These are phyloP conservation scores for Endothia cerciana DNA, from an alignment of 2,329 filamentous ascomycete genomes.

Conservation along the genomic window DNA sequence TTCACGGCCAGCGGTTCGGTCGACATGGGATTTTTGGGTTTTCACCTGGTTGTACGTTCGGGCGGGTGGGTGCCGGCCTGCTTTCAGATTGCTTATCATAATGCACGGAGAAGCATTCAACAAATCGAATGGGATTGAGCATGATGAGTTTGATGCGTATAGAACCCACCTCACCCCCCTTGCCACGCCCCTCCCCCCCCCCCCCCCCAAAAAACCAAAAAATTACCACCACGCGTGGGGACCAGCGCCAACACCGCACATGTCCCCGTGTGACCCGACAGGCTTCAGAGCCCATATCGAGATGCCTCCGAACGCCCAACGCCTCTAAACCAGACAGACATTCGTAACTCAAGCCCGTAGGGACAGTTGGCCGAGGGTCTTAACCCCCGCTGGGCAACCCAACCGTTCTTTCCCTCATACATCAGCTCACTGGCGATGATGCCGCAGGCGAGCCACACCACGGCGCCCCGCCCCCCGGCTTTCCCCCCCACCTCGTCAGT, in stretches of 20 bases:
- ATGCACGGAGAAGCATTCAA: background rate
- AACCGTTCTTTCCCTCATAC: no score
- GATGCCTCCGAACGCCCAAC: background rate
- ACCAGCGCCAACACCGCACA: no score
- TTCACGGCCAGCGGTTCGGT: background rate
- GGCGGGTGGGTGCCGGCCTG: background rate
- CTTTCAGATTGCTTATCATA: background rate
- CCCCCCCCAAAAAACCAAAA: no score
- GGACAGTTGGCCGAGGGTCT: background rate
- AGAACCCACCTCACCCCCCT: background rate
- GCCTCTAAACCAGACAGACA: background rate
- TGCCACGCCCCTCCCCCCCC: background rate
- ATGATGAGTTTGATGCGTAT: background rate
- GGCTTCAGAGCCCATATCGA: background rate
- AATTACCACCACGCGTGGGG: background rate
- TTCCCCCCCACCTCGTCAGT: conserved; percentile 26
- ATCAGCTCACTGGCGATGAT: no score
- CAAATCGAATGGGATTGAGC: background rate
- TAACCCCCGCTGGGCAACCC: no score
- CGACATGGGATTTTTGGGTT: background rate
- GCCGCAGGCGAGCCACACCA: conserved; percentile 7
- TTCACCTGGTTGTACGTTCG: background rate
- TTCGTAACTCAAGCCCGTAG: background rate
- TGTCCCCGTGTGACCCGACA: background rate
- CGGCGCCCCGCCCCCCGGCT: conserved; percentile 41